Base-by-base conservation (phyloP, 192 early-diverging fungal species). In the Physocladia obscura region DNA sequence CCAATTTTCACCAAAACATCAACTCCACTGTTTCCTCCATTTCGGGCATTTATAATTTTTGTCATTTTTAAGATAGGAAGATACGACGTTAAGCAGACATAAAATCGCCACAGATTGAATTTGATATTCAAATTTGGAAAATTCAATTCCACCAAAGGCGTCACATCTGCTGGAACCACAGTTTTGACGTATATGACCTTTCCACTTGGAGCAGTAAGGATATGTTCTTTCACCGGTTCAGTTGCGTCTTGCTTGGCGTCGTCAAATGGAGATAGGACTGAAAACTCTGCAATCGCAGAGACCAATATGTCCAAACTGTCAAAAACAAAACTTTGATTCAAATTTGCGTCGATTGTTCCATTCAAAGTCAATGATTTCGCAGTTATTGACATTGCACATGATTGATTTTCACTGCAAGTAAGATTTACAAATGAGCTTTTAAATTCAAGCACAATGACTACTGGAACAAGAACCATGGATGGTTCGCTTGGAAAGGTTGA, bases 51-150 rank as follows among this genome's bases (percentile, higher is more conserved):
- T 22, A 68, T 68, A 57, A 68, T 68, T 34, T 68, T 68, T 13
- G 65, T 68, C 65, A 68, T 56, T 30, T 68, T 68, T 2, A 68
- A 27, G 30, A 68, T 38, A 39, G 65, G 65, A 19, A 68, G 22
- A 32, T 68, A 68, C 19, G 52, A 57, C 0, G 65, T 68, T 30
- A 68, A 68, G 54, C 65, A 68, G 2, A 57, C 65, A 39, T 27
- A 68, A 38, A 68, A 68, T 22, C 29, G 11, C 4, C 65, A 31
- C 19, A 68, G 29, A 21, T 54, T 68, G 35, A 68, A 44, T 21
- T 68, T 21, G 19, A 68, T 11, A 40, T 57, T 52, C 50, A 68
- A 1, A 30, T 4, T 57, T 2, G 65, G 65, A 17, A 54, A 55
- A 17, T 37, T 49, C 6, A 68, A 3, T 3, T 4, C 36, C 1